These are phyloP conservation scores for Colletotrichum nymphaeae DNA, from an alignment of 2,329 filamentous ascomycete genomes.

Conservation along the genomic window DNA sequence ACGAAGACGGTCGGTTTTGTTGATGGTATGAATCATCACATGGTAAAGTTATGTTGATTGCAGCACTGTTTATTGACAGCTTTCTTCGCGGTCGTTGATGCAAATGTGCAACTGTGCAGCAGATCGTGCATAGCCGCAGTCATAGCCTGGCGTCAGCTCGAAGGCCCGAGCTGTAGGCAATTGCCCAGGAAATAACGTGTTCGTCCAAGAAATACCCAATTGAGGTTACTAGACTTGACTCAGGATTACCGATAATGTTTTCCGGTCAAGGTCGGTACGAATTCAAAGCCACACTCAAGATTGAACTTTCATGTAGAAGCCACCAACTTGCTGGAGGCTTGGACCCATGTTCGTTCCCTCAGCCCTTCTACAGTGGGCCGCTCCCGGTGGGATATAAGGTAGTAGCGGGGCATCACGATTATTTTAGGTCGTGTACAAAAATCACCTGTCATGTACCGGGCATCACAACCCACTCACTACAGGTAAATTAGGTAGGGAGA, in stretches of 20 bases:
- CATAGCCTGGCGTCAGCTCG: no score
- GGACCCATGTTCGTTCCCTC: not conserved
- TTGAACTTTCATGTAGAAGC: not conserved
- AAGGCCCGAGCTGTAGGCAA: no score
- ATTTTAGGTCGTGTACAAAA: no score
- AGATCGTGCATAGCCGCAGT: not conserved
- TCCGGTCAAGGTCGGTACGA: not conserved
- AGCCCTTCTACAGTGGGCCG: no score
- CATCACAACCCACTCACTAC: no score
- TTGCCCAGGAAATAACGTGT: no score
- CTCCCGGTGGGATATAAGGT: no score
- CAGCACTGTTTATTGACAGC: not conserved
- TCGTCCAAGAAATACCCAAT: not conserved
- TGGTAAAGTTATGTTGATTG: not conserved
- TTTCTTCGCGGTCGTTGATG: not conserved
- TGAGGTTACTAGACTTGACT: not conserved
- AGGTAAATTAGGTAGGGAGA: no score
- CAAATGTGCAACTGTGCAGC: not conserved
- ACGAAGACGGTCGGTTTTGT: not conserved
- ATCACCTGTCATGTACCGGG: no score
- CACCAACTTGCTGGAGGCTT: not conserved
- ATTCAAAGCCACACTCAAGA: not conserved
- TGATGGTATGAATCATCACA: not conserved
- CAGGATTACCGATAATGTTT: not conserved
- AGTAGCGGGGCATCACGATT: no score